These are phyloP conservation scores for Gliomastix tumulicola DNA, from an alignment of 2,329 filamentous ascomycete genomes.

Conservation along the genomic window DNA sequence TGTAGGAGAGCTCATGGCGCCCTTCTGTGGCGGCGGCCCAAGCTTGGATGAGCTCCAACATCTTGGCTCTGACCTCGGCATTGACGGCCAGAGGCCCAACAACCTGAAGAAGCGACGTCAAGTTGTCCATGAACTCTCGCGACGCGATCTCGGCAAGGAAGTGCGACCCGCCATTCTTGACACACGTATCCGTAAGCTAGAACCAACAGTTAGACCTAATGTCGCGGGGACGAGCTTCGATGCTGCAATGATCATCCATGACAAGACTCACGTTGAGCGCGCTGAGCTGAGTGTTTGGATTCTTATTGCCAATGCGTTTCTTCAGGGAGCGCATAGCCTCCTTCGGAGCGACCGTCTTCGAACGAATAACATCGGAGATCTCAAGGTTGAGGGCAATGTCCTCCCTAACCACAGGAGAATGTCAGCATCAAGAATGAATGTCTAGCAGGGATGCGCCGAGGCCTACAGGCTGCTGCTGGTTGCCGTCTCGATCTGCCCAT, in stretches of 20 bases:
- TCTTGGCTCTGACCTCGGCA: constrained; percentile 79
- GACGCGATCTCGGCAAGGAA: constrained; percentile 95
- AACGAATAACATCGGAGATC: constrained; percentile 95
- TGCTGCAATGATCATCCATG: constrained; percentile 1
- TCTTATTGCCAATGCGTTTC: constrained; percentile 90
- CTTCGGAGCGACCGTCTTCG: constrained; percentile 93
- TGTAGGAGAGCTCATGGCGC: constrained; percentile 75
- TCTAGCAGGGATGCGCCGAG: constrained; percentile 2
- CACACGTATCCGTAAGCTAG: constrained; percentile 93
- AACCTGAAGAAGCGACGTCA: constrained; percentile 82
- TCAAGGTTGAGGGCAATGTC: constrained; percentile 97
- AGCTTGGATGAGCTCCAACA: constrained; percentile 85
- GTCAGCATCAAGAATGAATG: constrained; percentile 3
- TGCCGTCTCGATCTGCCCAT: constrained; percentile 94
- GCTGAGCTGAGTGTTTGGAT: constrained; percentile 92
- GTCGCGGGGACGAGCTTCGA: no score
- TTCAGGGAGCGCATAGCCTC: constrained; percentile 98
- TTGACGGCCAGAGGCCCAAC: constrained; percentile 70
- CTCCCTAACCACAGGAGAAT: constrained; percentile 58
- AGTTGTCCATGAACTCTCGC: constrained; percentile 96
- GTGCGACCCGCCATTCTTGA: constrained; percentile 95
- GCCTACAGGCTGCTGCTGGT: constrained; percentile 85
- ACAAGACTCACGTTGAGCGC: constrained; percentile 69
- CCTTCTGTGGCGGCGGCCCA: constrained; percentile 90
- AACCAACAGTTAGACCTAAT: not conserved